phyloP scores from a whole-genome alignment of 805 yeast genomes.

The Monosporozyma servazzii region DNA sequence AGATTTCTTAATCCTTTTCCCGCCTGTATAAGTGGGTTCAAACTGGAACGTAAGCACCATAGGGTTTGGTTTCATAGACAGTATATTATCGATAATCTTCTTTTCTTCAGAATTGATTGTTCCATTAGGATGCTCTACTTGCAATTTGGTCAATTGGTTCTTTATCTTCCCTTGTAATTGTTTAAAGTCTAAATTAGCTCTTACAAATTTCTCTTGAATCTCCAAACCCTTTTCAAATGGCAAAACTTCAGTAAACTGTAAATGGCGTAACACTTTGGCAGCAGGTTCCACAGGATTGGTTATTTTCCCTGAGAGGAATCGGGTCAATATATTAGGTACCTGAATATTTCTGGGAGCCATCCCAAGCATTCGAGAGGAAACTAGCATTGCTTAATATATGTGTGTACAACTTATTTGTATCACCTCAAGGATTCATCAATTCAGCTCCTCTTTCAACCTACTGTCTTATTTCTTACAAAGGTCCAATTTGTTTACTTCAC shows the following conservation, averaged over 20 bases:
- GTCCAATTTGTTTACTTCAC: neutral
- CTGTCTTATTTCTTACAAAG: neutral
- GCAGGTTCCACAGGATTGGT: conserved; percentile 29
- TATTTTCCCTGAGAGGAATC: neutral
- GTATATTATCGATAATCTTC: conserved; percentile 35
- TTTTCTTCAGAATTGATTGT: conserved; percentile 40
- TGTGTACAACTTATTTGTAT: neutral
- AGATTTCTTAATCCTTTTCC: conserved; percentile 63
- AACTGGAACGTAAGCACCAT: conserved; percentile 76
- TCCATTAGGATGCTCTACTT: conserved; percentile 30
- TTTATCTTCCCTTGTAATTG: conserved; percentile 41
- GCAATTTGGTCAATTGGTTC: conserved; percentile 32
- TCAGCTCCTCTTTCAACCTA: neutral
- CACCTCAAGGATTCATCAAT: neutral
- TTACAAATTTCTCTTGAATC: conserved; percentile 48
- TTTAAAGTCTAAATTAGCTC: conserved; percentile 51
- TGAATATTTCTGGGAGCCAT: neutral
- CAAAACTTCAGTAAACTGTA: conserved; percentile 33
- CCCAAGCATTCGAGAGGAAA: neutral
- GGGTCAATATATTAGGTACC: neutral
- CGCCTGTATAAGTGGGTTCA: conserved; percentile 82
- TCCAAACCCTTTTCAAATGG: conserved; percentile 42
- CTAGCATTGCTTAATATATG: neutral
- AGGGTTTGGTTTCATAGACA: conserved; percentile 50
- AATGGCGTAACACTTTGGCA: conserved; percentile 34